Percentiles rank a stretch among this genome's conserved stretches.
Evolutionary conservation across 2,329 filamentous ascomycete genomes (phyloP).

Genomic region (Sporothrix brasiliensis): DNA sequence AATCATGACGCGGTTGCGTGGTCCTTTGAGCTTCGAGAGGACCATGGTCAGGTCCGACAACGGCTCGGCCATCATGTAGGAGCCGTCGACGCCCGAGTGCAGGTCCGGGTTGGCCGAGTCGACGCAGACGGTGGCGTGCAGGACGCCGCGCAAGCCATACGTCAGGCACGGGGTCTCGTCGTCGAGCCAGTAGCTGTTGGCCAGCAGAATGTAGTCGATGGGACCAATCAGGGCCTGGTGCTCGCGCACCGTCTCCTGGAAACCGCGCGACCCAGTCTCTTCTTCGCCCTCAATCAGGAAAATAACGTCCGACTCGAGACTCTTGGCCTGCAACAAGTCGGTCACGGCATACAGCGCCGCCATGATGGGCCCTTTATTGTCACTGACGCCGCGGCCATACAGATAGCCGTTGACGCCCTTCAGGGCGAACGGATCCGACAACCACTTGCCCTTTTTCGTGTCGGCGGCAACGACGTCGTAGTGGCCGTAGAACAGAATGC

Average conservation of each 20-base stretch:
- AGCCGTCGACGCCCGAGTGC: conserved; percentile 96
- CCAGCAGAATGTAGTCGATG: conserved; percentile 90
- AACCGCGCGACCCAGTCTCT: conserved; percentile 89
- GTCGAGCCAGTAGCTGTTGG: conserved; percentile 98
- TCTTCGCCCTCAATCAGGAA: conserved; percentile 98
- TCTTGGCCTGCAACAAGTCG: conserved; percentile 81
- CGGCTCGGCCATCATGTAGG: conserved; percentile 84
- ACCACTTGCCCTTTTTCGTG: conserved; percentile 79
- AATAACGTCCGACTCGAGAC: conserved; percentile 81
- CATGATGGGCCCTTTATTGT: conserved; percentile 96
- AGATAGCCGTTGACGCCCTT: conserved; percentile 88
- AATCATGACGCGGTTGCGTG: conserved; percentile 77
- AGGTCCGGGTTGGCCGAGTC: conserved; percentile 85
- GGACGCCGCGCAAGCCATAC: conserved; percentile 88
- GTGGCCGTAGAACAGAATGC: conserved; percentile 94
- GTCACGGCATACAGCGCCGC: conserved; percentile 92
- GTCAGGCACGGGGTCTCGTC: conserved; percentile 94
- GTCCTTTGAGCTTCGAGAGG: conserved; percentile 78
- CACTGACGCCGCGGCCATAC: conserved; percentile 93
- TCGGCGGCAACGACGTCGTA: conserved; percentile 96
- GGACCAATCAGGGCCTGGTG: conserved; percentile 85
- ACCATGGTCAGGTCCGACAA: conserved; percentile 87
- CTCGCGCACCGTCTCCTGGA: conserved; percentile 76
- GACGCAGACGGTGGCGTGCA: conserved; percentile 88
- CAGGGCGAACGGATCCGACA: conserved; percentile 84